phyloP scores from a whole-genome alignment of 495 filamentous ascomycete species.

The Poronia punctata region DNA sequence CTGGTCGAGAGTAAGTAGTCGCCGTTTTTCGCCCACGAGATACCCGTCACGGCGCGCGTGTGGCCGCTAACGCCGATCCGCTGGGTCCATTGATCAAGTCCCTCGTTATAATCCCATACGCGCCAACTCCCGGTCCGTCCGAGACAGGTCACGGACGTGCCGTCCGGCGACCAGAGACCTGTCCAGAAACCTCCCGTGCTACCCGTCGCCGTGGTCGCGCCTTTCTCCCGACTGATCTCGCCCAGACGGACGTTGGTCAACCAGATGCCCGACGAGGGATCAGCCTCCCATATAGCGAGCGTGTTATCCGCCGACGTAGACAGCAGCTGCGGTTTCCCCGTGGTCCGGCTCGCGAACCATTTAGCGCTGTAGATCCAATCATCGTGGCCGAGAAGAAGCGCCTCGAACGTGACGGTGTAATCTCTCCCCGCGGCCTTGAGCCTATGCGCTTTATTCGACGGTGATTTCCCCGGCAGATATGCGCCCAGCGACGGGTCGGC shows the following conservation, averaged over 20 bases:
- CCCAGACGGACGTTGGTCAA: slow-evolving; percentile 75
- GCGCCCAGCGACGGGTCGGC: slow-evolving; percentile 38
- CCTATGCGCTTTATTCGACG: slow-evolving; percentile 85
- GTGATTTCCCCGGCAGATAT: slow-evolving; percentile 52
- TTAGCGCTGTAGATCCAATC: slow-evolving; percentile 91
- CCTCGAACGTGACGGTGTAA: slow-evolving; percentile 88
- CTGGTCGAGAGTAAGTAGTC: slow-evolving; percentile 82
- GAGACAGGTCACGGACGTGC: slow-evolving; percentile 65
- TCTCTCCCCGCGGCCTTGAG: slow-evolving; percentile 43
- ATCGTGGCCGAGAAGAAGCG: slow-evolving; percentile 89
- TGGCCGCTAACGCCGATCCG: slow-evolving; percentile 76
- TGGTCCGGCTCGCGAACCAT: slow-evolving; percentile 47
- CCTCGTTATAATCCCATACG: slow-evolving; percentile 53
- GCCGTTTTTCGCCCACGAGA: slow-evolving; percentile 79
- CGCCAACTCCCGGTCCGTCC: slow-evolving; percentile 93
- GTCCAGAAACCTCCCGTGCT: slow-evolving; percentile 96
- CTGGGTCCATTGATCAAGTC: slow-evolving; percentile 63
- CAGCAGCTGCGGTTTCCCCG: slow-evolving; percentile 61
- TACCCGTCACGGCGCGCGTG: slow-evolving; percentile 65
- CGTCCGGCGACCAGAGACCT: slow-evolving; percentile 82
- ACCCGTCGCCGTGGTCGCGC: slow-evolving; percentile 89
- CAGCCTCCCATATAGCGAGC: slow-evolving; percentile 83
- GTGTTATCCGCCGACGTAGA: slow-evolving; percentile 95
- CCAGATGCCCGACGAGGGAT: slow-evolving; percentile 81
- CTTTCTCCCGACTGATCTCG: slow-evolving; percentile 88